These are phyloP conservation scores for Acephala macrosclerotiorum DNA, from an alignment of 2,329 filamentous ascomycete species.

Conservation along the genomic window DNA sequence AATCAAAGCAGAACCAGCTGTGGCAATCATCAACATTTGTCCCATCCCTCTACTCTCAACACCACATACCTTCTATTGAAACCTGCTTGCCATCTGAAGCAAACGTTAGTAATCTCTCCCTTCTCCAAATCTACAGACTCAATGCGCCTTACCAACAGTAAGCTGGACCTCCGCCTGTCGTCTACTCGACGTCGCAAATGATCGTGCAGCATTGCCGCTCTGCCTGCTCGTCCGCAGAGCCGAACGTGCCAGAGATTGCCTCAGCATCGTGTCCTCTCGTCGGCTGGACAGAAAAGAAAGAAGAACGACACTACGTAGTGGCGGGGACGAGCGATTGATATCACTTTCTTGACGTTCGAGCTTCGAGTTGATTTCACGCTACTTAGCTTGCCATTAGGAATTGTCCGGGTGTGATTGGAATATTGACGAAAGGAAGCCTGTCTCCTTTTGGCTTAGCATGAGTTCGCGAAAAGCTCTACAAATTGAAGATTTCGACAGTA, in stretches of 20 bases:
- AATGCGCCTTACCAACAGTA: conserved; percentile 78
- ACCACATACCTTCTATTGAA: conserved; percentile 84
- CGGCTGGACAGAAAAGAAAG: conserved; percentile 52
- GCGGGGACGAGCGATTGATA: conserved; percentile 34
- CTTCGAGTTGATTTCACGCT: conserved; percentile 17
- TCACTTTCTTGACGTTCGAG: conserved; percentile 29
- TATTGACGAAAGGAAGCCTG: background rate
- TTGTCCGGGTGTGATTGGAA: background rate
- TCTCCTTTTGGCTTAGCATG: background rate
- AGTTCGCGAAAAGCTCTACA: conserved; percentile 16
- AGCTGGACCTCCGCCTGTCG: conserved; percentile 93
- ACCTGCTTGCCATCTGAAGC: conserved; percentile 92
- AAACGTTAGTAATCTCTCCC: conserved; percentile 43
- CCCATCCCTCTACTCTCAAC: conserved; percentile 30
- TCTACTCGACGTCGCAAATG: conserved; percentile 82
- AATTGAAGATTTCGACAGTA: conserved; percentile 33
- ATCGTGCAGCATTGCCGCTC: conserved; percentile 69
- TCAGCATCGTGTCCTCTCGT: conserved; percentile 72
- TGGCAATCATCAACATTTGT: conserved; percentile 48
- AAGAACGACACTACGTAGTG: conserved; percentile 33
- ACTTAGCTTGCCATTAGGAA: conserved; percentile 8
- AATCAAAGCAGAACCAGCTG: conserved; percentile 95
- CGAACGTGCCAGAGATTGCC: conserved; percentile 72
- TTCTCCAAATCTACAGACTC: conserved; percentile 22
- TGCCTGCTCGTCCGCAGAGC: conserved; percentile 70